Evolutionary conservation across 2,329 filamentous ascomycete species (phyloP), one percentile per base, ranked within the genome.

Genomic region (Botrytis tulipae): DNA sequence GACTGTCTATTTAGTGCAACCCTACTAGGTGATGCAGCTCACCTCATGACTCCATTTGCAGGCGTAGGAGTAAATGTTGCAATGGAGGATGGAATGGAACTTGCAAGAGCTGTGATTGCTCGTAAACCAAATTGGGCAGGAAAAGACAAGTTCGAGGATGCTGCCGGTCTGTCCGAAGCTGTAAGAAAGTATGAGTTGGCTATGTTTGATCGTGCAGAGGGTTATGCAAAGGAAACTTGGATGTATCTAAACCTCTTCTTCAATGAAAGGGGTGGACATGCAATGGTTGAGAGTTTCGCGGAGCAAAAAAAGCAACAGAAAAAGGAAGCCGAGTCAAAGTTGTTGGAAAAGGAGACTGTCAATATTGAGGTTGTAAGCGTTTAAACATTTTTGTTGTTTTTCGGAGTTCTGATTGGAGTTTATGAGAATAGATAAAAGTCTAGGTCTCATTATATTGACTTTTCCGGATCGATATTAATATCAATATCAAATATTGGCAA

Each of bases 11-110:
- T 78, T 22, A 84, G 84, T 7, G 79, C 85, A 22, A 85, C 85
- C 2, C 78, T 87, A 44, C 77, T 86, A n/a, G 86, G 86, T 5
- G 84, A 86, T 76, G 83, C 84, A 8, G 85, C 85, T 16, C 85
- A 87, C 76, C 74, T 86, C 14, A 84, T 84, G 82, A 82, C 82
- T 4, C 83, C 83, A 2, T 69, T 69, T 44, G 82, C 82, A 3
- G 85, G 85, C 9, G 84, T 84, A 40, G 85, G 85, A 4, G 85
- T 86, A 37, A 86, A 87, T 75, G 75, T 82, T 7, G 84, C 82
- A 3, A 84, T 86, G 83, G 78, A 78, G 32, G 85, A 86, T 78
- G 81, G 83, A 20, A 74, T 84, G 61, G 78, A 84, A 32, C 78
- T 87, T 18, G 84, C 81, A 7, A 69, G 66, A 14, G 66, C 66